phyloP scores from a whole-genome alignment of 1,284 basidiomycete species.

The Boletus nobilissimus region DNA sequence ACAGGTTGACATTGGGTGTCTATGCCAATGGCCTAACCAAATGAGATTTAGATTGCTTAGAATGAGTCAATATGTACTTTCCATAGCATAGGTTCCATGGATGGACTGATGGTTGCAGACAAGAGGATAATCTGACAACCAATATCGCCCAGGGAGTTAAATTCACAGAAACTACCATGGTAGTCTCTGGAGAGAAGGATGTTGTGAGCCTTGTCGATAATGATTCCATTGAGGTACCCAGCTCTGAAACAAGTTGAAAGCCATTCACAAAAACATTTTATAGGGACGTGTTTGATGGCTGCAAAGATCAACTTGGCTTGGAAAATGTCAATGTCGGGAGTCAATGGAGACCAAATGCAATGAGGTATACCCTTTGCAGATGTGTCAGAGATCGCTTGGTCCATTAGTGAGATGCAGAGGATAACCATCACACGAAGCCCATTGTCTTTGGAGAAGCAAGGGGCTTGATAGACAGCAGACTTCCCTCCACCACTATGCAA shows the following conservation, averaged over 20 bases:
- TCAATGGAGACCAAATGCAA: background rate
- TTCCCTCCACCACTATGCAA: background rate
- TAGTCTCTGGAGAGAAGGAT: background rate
- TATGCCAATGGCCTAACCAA: too few relatives aligned
- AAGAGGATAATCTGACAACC: too few relatives aligned
- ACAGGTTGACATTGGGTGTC: background rate
- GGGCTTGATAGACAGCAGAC: constrained; percentile 5
- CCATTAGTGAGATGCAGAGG: background rate
- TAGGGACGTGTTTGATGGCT: background rate
- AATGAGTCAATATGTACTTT: too few relatives aligned
- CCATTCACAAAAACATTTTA: background rate
- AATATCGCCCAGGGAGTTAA: too few relatives aligned
- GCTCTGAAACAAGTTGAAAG: background rate
- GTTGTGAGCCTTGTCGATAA: background rate
- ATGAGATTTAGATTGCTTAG: too few relatives aligned
- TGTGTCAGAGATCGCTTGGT: background rate
- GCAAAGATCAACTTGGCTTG: background rate
- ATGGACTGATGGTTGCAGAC: too few relatives aligned
- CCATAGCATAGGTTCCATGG: too few relatives aligned
- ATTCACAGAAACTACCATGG: background rate
- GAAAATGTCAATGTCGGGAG: background rate
- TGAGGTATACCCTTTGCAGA: constrained; percentile 1
- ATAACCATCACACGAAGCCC: background rate
- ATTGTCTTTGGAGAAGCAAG: background rate
- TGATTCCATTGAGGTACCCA: background rate